Evolutionary conservation across 257 asterid species (phyloP).

Genomic region (Plectranthus barbatus): DNA sequence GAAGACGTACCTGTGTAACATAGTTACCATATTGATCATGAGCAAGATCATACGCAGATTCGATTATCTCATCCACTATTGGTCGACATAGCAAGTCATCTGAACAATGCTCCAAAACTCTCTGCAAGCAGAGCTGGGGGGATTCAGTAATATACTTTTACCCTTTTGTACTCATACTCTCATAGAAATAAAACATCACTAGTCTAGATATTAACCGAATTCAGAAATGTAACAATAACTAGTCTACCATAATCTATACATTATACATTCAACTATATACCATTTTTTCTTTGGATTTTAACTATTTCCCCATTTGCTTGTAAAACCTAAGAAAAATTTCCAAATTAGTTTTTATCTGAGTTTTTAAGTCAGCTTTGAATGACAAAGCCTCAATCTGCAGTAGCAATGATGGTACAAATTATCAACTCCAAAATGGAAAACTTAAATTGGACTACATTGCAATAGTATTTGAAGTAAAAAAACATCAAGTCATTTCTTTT

Average conservation of each 20-base stretch:
- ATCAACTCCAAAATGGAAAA: not conserved
- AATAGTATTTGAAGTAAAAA: not conserved
- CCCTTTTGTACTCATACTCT: no score
- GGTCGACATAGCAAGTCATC: conserved; percentile 51
- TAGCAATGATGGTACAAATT: not conserved
- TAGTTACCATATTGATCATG: conserved; percentile 90
- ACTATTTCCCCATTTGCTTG: not conserved
- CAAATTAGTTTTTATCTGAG: not conserved
- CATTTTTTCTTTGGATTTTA: not conserved
- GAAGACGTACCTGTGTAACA: conserved; percentile 61
- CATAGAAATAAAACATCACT: not conserved
- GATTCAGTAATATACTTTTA: not conserved
- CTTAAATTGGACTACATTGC: not conserved
- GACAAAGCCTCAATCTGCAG: not conserved
- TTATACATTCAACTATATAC: no score
- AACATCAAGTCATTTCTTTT: no score
- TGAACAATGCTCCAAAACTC: conserved; percentile 80
- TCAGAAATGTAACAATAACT: no score
- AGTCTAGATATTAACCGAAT: no score
- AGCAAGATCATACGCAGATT: conserved; percentile 64
- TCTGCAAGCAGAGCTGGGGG: conserved; percentile 39
- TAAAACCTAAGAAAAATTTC: not conserved
- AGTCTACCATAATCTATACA: no score
- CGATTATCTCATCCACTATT: conserved; percentile 82
- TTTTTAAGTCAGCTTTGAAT: not conserved